Evolutionary conservation across 1,284 basidiomycete genomes (phyloP), one percentile per base, ranked within the genome.

Genomic region (Fistulina hepatica): DNA sequence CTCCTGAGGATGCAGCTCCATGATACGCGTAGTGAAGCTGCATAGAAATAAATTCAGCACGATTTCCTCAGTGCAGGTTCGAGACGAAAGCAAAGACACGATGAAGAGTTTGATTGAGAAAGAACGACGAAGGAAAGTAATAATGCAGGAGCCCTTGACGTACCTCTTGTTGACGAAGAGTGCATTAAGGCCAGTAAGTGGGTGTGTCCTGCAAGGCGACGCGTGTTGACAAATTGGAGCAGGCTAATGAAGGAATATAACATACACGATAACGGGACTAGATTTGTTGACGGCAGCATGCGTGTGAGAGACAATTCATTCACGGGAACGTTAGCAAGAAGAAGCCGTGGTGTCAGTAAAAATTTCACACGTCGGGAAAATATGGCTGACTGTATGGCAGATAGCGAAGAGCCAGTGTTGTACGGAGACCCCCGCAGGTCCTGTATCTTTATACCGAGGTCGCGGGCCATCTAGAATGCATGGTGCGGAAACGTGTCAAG

Each of bases 161-260:
- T 44, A 68, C 55, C 56, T 60, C 48, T 52, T 58, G 62, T 82
- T 81, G 39, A 82, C 75, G 48, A 76, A 81, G 20, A 82, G 54
- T 1, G 63, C 58, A 51, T 81, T 78, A 64, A 67, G 79, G 3
- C 79, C 79, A 0, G 79, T 82, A 3, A 81, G 70, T 5, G 74
- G 73, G 49, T 74, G 62, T 4, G 67, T 71, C 30, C 70, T 57
- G 37, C 64, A 65, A 34, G 2, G 11, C 10, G 39, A 22, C 10
- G 23, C n/a, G 17, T 13, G 7, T 16, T 3, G n/a, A 7, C 32
- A 19, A 44, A 33, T 26, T n/a, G 8, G 20, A 25, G 36, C n/a
- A 21, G 4, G 21, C 5, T 7, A 31, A 36, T 13, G 33, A 7
- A 17, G 16, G n/a, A 10, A 13, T 8, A 21, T 11, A 20, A 30